Base-by-base conservation (phyloP, 2,329 filamentous ascomycete species). In the Penicillium sp. region DNA sequence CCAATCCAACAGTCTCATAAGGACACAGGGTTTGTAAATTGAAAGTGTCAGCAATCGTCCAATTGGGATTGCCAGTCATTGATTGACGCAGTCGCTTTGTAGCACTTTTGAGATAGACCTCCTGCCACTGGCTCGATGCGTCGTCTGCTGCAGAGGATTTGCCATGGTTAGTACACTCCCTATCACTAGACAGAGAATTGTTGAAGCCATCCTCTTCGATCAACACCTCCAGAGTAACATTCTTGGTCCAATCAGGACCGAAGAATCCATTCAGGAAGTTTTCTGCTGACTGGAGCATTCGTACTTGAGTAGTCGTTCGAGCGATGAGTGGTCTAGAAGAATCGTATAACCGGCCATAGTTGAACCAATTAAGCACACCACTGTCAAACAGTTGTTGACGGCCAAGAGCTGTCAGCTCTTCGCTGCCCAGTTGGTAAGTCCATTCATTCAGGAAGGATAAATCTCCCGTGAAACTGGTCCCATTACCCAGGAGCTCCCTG, bases 381-480 rank as follows among this genome's bases (percentile, higher is more conserved):
- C 46, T 48, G 46, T 48, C 46, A 18, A 48, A 48, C 3, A 48
- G 33, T n/a, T 48, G 46, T 29, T 48, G 46, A 19, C 46, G 46
- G 5, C 46, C 46, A 16, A 48, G 46, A 39, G 46, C 46, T 8
- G 46, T 48, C 5, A 48, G 33, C 16, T 48, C 46, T 16, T 48
- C 46, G 5, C 8, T 16, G 13, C 46, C 46, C 5, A 48, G 46
- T 21, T 40, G n/a, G 18, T 48, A 48, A 19, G 18, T 40, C 46
- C 46, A 48, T n/a, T 26, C 19, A 23, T 48, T 48, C 3, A 48
- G 33, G 21, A 48, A 48, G 14, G 33, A 26, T 13, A 48, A 28
- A 18, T 37, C 33, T 3, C 46, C 46, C 11, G 34, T 48, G n/a
- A 48, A 48, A 10, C 33, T 18, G 11, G 46, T 48, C 6, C 46